Conservation (phyloP, 129 eudicot species). For the Mikania micrantha region DNA sequence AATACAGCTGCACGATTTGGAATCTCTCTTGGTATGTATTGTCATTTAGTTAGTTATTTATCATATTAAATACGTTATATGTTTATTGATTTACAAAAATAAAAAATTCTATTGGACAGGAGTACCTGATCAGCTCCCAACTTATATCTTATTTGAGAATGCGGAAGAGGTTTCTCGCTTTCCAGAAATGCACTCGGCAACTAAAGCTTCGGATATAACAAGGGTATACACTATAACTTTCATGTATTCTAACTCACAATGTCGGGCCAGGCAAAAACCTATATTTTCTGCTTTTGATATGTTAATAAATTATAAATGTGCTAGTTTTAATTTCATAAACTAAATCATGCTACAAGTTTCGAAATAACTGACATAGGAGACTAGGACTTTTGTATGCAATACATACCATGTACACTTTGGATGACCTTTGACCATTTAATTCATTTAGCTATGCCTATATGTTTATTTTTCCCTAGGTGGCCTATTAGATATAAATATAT, state of each 20-base stretch:
- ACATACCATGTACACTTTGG: not conserved
- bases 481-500: no score
- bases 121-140: conserved; percentile 64
- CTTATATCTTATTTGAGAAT: conserved; percentile 66
- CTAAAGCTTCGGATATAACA: conserved; percentile 47
- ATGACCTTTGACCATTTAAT: not conserved
- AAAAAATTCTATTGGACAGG: conserved; percentile 31
- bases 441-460: not conserved
- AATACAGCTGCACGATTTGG: conserved; percentile 87
- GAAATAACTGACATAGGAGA: not conserved
- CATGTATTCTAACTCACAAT: not conserved
- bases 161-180: conserved; percentile 61
- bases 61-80: not conserved
- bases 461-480: not conserved
- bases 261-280: not conserved
- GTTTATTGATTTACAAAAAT: not conserved
- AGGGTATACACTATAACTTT: conserved; percentile 44
- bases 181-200: conserved; percentile 45
- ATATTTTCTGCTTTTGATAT: not conserved
- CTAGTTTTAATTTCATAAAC: not conserved
- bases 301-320: not conserved
- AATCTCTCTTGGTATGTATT: conserved; percentile 53
- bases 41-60: not conserved
- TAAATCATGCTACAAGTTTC: not conserved
- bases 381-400: not conserved